Evolutionary conservation across 148 eudicot species (phyloP), one percentile per base, ranked within the genome.

Genomic region (Pouteria glomerata): DNA sequence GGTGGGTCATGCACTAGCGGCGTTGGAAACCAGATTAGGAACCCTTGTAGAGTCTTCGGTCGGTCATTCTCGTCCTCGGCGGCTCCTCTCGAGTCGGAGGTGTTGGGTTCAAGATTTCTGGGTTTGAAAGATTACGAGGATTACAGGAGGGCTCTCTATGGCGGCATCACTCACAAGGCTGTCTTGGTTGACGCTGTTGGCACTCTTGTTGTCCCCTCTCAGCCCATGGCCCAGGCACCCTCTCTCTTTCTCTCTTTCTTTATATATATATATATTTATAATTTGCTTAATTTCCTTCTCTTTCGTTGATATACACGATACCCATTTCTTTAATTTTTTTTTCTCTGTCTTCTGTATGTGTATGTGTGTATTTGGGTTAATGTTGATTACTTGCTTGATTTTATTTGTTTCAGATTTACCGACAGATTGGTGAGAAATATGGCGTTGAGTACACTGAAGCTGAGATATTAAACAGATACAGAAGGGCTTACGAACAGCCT

Each of bases 101-200:
- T 55, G 33, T 18, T 55, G 26, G 70, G 71, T 30, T 57, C 77
- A 23, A 65, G 57, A 14, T 26, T 73, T 2, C 16, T 57, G 55
- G 82, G 85, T 70, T 69, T 81, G 68, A 88, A 89, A 50, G 96
- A 89, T 37, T 95, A 95, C 59, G 87, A 86, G 69, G 91, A 91
- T 58, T 89, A 95, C 27, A 75, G 98, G n/a, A 89, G 84, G 77
- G 83, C 84, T 6, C 45, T 91, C 63, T 84, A 86, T 39, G 93
- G 93, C 23, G 96, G 96, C 1, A 66, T 95, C 29, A 89, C 97
- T 48, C 93, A 95, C 45, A 89, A 82, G 75, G 98, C 98, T 47
- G 81, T 95, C 34, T 83, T 91, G 19, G 98, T 95, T 65, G 98
- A 95, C 57, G 98, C 97, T 47, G 98, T 88, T 74, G 98, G 98